Evolutionary conservation across 495 filamentous ascomycete species (phyloP).

Genomic region (Lophiostoma macrostomum): DNA sequence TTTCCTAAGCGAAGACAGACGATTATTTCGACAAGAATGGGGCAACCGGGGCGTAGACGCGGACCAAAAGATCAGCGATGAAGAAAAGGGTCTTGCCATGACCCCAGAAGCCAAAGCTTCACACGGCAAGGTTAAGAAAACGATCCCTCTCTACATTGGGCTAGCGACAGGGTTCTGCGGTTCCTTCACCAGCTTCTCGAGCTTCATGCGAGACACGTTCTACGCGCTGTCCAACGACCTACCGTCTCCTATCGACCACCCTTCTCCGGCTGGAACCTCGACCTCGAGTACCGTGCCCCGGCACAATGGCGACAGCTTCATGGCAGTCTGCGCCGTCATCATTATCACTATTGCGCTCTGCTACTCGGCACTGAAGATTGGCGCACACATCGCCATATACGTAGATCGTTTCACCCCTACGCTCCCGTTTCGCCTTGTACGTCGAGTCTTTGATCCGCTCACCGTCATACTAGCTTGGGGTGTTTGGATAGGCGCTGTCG

Average conservation of each 20-base stretch:
- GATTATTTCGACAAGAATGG: constrained; percentile 70
- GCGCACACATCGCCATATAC: constrained; percentile 75
- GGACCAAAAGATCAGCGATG: background rate
- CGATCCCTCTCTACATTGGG: constrained; percentile 85
- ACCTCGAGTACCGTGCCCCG: constrained; percentile 42
- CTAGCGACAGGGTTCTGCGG: constrained; percentile 93
- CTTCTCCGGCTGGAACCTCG: constrained; percentile 30
- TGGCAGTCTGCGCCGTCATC: constrained; percentile 70
- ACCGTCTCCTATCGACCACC: constrained; percentile 46
- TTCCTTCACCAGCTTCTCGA: constrained; percentile 86
- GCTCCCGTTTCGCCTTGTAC: constrained; percentile 55
- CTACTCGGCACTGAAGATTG: constrained; percentile 64
- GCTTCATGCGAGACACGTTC: constrained; percentile 82
- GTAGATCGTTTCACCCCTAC: constrained; percentile 54
- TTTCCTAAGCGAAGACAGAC: constrained; percentile 76
- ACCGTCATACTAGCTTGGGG: constrained; percentile 63
- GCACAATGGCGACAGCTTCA: constrained; percentile 78
- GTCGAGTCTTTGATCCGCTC: constrained; percentile 60
- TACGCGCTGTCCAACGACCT: constrained; percentile 78
- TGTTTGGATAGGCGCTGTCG: constrained; percentile 74
- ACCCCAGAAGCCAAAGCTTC: constrained; percentile 17
- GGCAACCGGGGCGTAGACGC: constrained; percentile 33
- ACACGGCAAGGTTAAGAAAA: constrained; percentile 59
- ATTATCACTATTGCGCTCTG: constrained; percentile 66
- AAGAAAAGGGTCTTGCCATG: constrained; percentile 36